phyloP scores from a whole-genome alignment of 768 basidiomycete species.

The Ramaria rubella region DNA sequence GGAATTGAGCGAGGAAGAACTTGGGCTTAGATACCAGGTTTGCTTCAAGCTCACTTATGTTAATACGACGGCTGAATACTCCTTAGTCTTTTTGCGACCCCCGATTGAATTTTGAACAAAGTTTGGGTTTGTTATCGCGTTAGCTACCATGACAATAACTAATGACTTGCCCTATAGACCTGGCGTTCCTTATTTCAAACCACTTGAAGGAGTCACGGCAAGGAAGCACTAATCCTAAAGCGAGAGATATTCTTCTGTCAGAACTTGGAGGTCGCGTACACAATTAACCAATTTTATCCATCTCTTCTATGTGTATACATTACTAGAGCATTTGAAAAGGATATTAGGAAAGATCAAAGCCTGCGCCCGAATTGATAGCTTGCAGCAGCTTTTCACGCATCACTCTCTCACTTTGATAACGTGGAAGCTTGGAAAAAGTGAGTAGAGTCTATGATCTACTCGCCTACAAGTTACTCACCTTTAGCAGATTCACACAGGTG shows the following conservation, averaged over 20 bases:
- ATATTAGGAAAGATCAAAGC: constrained; percentile 81
- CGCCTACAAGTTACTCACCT: constrained; percentile 40
- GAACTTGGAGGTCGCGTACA: not conserved
- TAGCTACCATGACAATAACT: not conserved
- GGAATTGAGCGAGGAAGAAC: constrained; percentile 83
- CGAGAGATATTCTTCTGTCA: constrained; percentile 6
- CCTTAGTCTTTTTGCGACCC: constrained; percentile 88
- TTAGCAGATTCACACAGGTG: constrained; percentile 89
- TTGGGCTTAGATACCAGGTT: constrained; percentile 87
- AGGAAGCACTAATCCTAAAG: constrained; percentile 20
- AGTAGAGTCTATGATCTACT: not conserved
- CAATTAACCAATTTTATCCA: not conserved
- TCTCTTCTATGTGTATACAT: not conserved
- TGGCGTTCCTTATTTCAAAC: constrained; percentile 82
- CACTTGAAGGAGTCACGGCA: constrained; percentile 64
- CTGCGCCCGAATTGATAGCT: constrained; percentile 81
- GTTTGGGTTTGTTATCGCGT: constrained; percentile 52
- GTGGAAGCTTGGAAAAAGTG: constrained; percentile 48
- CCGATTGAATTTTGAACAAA: constrained; percentile 88
- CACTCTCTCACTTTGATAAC: constrained; percentile 54
- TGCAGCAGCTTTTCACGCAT: constrained; percentile 75
- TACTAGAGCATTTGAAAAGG: not conserved
- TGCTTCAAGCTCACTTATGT: constrained; percentile 12
- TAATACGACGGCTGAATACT: not conserved
- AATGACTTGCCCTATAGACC: constrained; percentile 39